Evolutionary conservation across 2,329 filamentous ascomycete species (phyloP).

Genomic region (Ilyonectria robusta): DNA sequence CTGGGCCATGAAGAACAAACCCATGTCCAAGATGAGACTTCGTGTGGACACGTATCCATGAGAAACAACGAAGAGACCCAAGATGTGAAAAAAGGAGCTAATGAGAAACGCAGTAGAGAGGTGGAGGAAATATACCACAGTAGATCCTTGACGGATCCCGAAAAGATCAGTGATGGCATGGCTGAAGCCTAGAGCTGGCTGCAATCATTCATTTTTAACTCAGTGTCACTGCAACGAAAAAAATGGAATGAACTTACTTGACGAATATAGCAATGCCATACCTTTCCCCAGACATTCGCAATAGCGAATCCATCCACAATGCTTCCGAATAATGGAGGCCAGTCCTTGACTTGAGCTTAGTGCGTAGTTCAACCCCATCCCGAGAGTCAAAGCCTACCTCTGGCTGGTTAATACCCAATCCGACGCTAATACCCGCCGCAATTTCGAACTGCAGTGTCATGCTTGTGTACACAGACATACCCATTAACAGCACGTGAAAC

Average conservation of each 20-base stretch:
- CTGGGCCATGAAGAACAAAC: slow-evolving; percentile 26
- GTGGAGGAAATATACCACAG: slow-evolving; percentile 22
- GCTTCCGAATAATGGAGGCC: slow-evolving; percentile 32
- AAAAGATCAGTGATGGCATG: slow-evolving; percentile 1
- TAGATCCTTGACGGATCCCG: slow-evolving; percentile 9
- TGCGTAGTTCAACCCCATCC: not conserved
- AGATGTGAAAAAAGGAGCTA: slow-evolving; percentile 31
- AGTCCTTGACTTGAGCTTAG: slow-evolving; percentile 25
- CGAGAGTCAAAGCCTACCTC: slow-evolving; percentile 8
- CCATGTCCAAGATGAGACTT: slow-evolving; percentile 13
- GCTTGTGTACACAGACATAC: slow-evolving; percentile 17
- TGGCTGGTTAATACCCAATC: not conserved
- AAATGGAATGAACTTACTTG: slow-evolving; percentile 5
- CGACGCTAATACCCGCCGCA: slow-evolving; percentile 18
- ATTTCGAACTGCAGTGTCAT: slow-evolving; percentile 34
- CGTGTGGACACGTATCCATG: slow-evolving; percentile 3
- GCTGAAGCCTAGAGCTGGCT: slow-evolving; percentile 28
- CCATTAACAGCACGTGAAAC: slow-evolving; percentile 19
- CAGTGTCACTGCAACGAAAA: not conserved
- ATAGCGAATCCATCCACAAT: slow-evolving; percentile 24
- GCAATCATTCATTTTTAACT: not conserved
- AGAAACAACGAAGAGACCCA: slow-evolving; percentile 28
- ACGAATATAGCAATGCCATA: slow-evolving; percentile 36
- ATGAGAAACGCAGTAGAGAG: slow-evolving; percentile 28
- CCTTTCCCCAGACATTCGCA: slow-evolving; percentile 35